phyloP scores from a whole-genome alignment of 768 basidiomycete genomes.

The Suillus americanus region DNA sequence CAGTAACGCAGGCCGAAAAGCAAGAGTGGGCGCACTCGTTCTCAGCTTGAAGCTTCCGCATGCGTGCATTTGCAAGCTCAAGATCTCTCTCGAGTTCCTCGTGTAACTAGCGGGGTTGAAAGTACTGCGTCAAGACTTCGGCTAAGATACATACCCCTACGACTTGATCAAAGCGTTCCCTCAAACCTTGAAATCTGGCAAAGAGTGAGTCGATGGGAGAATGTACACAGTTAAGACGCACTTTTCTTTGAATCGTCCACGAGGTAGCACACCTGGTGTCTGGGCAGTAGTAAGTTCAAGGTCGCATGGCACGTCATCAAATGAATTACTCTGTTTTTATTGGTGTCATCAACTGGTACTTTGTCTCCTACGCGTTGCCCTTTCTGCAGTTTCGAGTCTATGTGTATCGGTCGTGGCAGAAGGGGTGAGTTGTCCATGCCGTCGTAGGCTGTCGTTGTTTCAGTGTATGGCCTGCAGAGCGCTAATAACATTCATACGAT shows the following conservation, averaged over 20 bases:
- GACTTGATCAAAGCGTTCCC: constrained; percentile 34
- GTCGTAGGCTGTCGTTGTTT: neutral
- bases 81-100: constrained; percentile 27
- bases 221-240: constrained; percentile 7
- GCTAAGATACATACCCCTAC: constrained; percentile 21
- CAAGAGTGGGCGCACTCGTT: constrained; percentile 26
- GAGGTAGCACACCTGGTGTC: constrained; percentile 15
- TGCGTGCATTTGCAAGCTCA: constrained; percentile 24
- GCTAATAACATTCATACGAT: neutral
- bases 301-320: neutral
- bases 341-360: constrained; percentile 20
- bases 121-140: neutral
- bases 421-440: neutral
- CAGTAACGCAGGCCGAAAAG: neutral
- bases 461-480: neutral
- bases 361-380: constrained; percentile 7
- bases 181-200: constrained; percentile 28
- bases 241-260: constrained; percentile 33
- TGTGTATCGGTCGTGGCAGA: neutral
- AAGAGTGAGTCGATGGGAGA: neutral
- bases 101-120: constrained; percentile 16
- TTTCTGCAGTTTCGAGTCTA: constrained; percentile 10
- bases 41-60: constrained; percentile 31
- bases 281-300: constrained; percentile 1
- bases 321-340: constrained; percentile 24